These are phyloP conservation scores for Crotalaria pallida DNA, from an alignment of 306 rosid species.

Conservation along the genomic window DNA sequence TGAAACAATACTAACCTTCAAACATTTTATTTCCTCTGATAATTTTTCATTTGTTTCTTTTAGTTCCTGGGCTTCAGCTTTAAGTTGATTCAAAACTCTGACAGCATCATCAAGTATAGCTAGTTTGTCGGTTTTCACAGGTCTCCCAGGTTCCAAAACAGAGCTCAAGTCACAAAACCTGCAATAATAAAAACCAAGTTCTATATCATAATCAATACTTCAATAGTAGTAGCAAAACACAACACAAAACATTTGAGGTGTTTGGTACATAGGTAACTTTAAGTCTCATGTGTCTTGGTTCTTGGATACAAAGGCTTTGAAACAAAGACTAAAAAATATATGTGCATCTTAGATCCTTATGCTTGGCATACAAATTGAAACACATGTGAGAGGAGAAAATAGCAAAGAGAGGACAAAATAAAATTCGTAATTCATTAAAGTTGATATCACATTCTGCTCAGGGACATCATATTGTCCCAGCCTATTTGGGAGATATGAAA, in stretches of 20 bases:
- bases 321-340: background rate
- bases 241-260: slow-evolving; percentile 11
- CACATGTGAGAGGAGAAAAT: background rate
- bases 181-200: slow-evolving; percentile 19
- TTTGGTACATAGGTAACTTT: background rate
- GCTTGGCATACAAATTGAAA: background rate
- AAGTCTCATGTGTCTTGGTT: background rate
- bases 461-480: background rate
- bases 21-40: slow-evolving; percentile 61
- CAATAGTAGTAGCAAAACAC: slow-evolving; percentile 15
- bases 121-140: slow-evolving; percentile 63
- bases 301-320: background rate
- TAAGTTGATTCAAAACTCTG: slow-evolving; percentile 71
- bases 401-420: background rate
- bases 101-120: slow-evolving; percentile 84
- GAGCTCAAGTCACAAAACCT: slow-evolving; percentile 76
- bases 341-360: background rate
- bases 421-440: background rate
- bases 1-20: slow-evolving; percentile 56
- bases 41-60: slow-evolving; percentile 66
- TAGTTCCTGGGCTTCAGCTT: slow-evolving; percentile 71
- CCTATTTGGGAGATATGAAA: background rate
- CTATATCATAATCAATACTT: background rate
- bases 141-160: slow-evolving; percentile 80
- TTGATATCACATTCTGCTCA: background rate